A percentile compares a stretch with the other conserved stretches of the same genome.
These are phyloP conservation scores for Ascochyta lentis DNA, from an alignment of 2,329 filamentous ascomycete genomes.

Conservation along the genomic window DNA sequence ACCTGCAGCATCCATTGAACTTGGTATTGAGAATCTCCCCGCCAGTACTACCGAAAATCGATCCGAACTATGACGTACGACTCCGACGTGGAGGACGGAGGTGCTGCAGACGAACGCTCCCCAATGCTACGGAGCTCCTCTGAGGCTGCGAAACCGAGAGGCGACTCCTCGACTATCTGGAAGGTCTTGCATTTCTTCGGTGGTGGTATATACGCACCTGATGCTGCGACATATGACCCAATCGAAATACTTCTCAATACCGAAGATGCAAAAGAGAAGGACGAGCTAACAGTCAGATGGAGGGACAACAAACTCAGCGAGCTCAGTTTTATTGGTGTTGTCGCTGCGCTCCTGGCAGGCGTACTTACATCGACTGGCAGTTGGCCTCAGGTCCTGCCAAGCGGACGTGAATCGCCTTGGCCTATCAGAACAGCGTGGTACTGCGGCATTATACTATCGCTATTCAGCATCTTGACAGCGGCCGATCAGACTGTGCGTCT, in stretches of 20 bases:
- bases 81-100: constrained; percentile 28
- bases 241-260: constrained; percentile 49
- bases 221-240: constrained; percentile 46
- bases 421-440: constrained; percentile 52
- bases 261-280: constrained; percentile 39
- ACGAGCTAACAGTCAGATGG: constrained; percentile 49
- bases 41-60: constrained; percentile 7
- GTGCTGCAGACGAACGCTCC: constrained; percentile 27
- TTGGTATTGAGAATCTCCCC: not conserved
- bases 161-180: constrained; percentile 11
- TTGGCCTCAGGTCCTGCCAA: constrained; percentile 52
- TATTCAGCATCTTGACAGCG: constrained; percentile 58
- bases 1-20: not conserved
- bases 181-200: constrained; percentile 39
- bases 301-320: constrained; percentile 51
- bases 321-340: constrained; percentile 52
- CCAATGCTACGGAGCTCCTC: constrained; percentile 28
- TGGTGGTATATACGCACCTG: constrained; percentile 44
- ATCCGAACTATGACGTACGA: constrained; percentile 28
- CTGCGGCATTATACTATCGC: constrained; percentile 56
- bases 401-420: constrained; percentile 50
- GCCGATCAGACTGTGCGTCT: constrained; percentile 53
- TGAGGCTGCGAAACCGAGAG: constrained; percentile 11
- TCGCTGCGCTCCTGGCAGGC: constrained; percentile 41
- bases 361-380: constrained; percentile 53